Base-by-base conservation (phyloP, 129 eudicot genomes). In the Sambucus nigra region DNA sequence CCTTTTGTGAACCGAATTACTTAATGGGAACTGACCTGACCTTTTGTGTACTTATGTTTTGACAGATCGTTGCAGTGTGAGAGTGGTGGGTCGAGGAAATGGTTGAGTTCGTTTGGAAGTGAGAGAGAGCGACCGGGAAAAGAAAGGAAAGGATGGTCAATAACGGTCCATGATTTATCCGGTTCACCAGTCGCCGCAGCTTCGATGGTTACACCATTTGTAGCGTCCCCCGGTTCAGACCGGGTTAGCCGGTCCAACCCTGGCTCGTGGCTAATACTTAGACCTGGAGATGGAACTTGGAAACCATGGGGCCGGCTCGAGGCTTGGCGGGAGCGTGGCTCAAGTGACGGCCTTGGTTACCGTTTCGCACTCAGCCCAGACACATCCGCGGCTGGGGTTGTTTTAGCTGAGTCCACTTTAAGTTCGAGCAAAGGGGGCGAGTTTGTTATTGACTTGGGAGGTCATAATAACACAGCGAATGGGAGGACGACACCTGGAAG, bases 261-360 rank as follows among this genome's bases (percentile, higher is more conserved):
- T 2, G 92, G 92, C 1, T 74, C 74, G 9, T 82, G 92, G 92
- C 82, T 82, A 17, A 78, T 81, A 23, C 78, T 81, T n/a, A 69
- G 84, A 0, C 89, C 89, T 0, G 81, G 84, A 0, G 81, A 81
- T 16, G 75, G 78, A 8, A 82, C 86, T 1, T 82, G 92, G 92
- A 78, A 76, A 63, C 87, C 86, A 3, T 82, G 92, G 92, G 92
- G 92, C n/a, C 65, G 82, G 35, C 79, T 82, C 5, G 89, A 81
- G 69, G 89, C 89, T 3, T 81, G 89, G 89, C 77, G 89, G 0
- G 89, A 81, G 24, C 80, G 88, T 0, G 88, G 88, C 7, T 42
- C 80, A 11, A 39, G 51, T 0, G 84, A 81, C 21, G 75, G 92
- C 0, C 73, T 86, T 0, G 95, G 95, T 2, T 86, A 81, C 72